Percentiles rank a stretch among this genome's conserved stretches.
Evolutionary conservation across 371 early-diverging fungal species (phyloP).

Genomic region (Coemansia linderi): DNA sequence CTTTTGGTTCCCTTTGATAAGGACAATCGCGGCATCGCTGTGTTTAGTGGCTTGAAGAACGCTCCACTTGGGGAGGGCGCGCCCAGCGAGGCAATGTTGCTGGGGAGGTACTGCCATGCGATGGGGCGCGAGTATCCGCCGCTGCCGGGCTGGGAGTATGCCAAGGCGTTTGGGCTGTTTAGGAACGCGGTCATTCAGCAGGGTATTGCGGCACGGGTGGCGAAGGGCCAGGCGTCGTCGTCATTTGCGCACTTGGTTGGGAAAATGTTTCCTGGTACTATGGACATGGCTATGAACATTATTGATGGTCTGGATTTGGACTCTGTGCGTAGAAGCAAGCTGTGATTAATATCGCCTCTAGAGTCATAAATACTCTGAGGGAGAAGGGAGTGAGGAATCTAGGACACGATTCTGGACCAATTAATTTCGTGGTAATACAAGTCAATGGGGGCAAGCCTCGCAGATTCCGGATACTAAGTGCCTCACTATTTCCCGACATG

Average conservation of each 20-base stretch:
- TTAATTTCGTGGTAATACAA: neutral
- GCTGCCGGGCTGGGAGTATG: constrained; percentile 42
- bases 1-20: constrained; percentile 59
- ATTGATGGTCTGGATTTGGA: constrained; percentile 24
- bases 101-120: constrained; percentile 37
- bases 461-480: neutral
- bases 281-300: constrained; percentile 26
- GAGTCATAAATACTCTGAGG: neutral
- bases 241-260: constrained; percentile 38
- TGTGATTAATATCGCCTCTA: constrained; percentile 6
- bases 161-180: constrained; percentile 53
- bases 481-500: constrained; percentile 9
- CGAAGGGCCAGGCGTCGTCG: constrained; percentile 83
- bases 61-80: constrained; percentile 24
- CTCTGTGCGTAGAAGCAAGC: constrained; percentile 28
- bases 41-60: constrained; percentile 14
- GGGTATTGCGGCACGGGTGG: constrained; percentile 87
- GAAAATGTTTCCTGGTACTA: constrained; percentile 25
- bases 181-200: constrained; percentile 78
- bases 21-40: neutral
- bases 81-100: constrained; percentile 28
- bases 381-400: neutral
- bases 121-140: constrained; percentile 36
- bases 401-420: neutral
- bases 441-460: constrained; percentile 5